Base-by-base conservation (phyloP, 352 stramenopile species). In the Phytophthora nicotianae region DNA sequence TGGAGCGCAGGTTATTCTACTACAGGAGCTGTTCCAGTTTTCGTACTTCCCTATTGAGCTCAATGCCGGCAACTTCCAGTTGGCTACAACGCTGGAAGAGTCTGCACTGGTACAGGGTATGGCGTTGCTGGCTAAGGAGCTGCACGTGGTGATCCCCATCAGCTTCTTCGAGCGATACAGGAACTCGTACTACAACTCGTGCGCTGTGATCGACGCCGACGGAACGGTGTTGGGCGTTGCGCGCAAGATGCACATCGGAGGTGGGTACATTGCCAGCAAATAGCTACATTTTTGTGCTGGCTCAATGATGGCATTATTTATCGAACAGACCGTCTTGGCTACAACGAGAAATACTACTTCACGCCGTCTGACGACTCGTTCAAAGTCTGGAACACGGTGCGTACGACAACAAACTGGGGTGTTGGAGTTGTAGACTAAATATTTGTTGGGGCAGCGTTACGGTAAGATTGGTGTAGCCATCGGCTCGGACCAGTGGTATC, bases 311-410 rank as follows among this genome's bases (percentile, higher is more conserved):
- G 63, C 14, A 24, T 19, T 27, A 24, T 42, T 29, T 40, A 21
- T 29, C 5, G 7, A 20, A 43, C 29, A 89, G 89, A 97, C 67
- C 88, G 89, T 9, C 85, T 96, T 29, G 91, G 91, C 14, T 94
- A 91, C 79, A 93, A 95, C 47, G 89, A 97, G 47, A 96, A 96
- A 65, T 97, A 97, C 67, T 97, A 97, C 76, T 97, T 97, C 61
- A 96, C 83, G 48, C 92, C 92, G 0, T 90, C 90, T 1, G 88
- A 97, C 65, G 90, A 91, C 59, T 72, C 88, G 41, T 95, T 97
- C 63, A 89, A 88, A 76, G 90, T 97, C 23, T 97, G 87, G 79
- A 62, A 96, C 48, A 97, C 92, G 59, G 86, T 93, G 45, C 26
- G 79, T 48, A n/a, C 23, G 19, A 32, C 10, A 26, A 14, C 10